Evolutionary conservation across 2,329 filamentous ascomycete species (phyloP).

Genomic region (Dryadomyces quercus-mongolicae): DNA sequence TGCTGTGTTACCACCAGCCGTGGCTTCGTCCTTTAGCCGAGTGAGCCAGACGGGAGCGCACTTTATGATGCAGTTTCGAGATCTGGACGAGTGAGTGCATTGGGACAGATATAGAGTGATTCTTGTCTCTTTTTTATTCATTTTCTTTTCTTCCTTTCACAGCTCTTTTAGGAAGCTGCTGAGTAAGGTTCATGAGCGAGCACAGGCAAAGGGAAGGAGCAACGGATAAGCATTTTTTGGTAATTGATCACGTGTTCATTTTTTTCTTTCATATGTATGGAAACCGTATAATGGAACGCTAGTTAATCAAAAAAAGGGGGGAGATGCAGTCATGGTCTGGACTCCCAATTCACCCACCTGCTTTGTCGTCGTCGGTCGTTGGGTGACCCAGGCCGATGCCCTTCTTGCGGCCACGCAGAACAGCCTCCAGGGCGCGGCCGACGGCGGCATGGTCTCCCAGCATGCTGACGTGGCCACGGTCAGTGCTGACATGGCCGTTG

Average conservation of each 20-base stretch:
- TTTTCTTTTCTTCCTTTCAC: background rate
- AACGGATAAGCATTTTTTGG: background rate
- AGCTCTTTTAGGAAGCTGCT: background rate
- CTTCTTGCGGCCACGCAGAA: conserved; percentile 54
- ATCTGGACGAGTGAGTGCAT: background rate
- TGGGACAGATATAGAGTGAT: background rate
- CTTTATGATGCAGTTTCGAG: background rate
- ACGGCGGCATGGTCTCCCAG: conserved; percentile 76
- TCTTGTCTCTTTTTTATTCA: too few species aligned
- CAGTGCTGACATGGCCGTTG: conserved; percentile 65
- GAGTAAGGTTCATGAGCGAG: background rate
- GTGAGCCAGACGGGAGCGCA: background rate
- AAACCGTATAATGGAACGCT: background rate
- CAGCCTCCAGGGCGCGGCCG: conserved; percentile 57
- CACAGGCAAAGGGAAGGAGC: background rate
- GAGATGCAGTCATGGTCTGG: too few species aligned
- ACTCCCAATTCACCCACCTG: background rate
- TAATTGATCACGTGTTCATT: background rate
- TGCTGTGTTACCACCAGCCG: background rate
- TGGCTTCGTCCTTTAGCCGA: background rate
- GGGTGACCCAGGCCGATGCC: conserved; percentile 54
- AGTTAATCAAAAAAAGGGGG: background rate
- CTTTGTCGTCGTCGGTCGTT: background rate
- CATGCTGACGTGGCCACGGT: conserved; percentile 78
- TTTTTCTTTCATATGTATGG: background rate